Evolutionary conservation across 192 early-diverging fungal species (phyloP), one percentile per base, ranked within the genome.

Genomic region (Coemansia biformis): DNA sequence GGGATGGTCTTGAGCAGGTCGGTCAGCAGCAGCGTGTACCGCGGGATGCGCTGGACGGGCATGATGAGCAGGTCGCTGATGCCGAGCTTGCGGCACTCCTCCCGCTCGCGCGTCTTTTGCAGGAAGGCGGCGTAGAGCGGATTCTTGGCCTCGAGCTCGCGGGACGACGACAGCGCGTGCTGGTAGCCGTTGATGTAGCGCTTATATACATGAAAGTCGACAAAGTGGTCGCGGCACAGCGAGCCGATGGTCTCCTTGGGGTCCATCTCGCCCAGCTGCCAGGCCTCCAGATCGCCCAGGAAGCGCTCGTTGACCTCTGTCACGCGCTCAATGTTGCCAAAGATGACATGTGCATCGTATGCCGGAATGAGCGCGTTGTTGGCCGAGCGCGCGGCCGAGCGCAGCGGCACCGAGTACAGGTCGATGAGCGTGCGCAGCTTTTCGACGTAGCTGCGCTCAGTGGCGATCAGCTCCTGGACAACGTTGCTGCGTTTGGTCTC

Each of bases 41-140:
- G 78, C 3, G 87, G 83, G 15, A 89, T 81, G 23, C 87, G 77
- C 64, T 89, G 87, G 39, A 89, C 85, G 1, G 87, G 87, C 57
- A 86, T 79, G 45, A 89, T 86, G 59, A 89, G 67, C 54, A 86
- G 70, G 49, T 87, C 85, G 22, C 76, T 74, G 19, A 95, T 63
- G 23, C 75, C 79, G 41, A 89, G 74, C 46, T 81, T 75, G 45
- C 78, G 69, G 64, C 78, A 76, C 38, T 75, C 76, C 18, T 80
- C 72, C 54, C 76, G 75, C 33, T 82, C 80, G 32, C 73, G 72
- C n/a, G 75, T 75, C 39, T 63, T 59, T 22, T 62, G 51, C 38
- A 83, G 46, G 45, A 83, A 78, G 5, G 66, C 63, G 6, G 66
- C 54, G 38, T 81, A 80, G 7, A 59, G 59, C 29, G 69, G 72